A percentile compares a stretch with the other conserved stretches of the same genome.
phyloP scores from a whole-genome alignment of 139 green algal genomes.

The Chlorella sp. region DNA sequence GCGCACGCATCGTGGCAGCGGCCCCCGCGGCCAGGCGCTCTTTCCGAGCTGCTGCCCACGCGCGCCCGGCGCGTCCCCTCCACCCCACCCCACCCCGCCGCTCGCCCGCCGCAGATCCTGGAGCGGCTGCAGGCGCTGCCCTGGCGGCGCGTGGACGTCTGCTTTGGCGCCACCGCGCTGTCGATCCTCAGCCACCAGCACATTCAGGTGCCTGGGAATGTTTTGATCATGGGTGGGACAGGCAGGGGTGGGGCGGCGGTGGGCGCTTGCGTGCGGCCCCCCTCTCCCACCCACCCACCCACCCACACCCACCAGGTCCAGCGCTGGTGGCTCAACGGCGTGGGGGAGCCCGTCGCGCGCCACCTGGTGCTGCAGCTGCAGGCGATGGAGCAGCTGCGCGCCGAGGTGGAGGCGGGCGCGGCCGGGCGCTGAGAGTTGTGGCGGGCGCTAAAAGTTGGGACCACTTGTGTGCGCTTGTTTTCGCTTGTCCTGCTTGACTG shows the following conservation, averaged over 20 bases:
- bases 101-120: slow-evolving; percentile 61
- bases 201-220: slow-evolving; percentile 9
- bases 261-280: not conserved
- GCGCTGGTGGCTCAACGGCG: slow-evolving; percentile 68
- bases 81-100: too few species aligned
- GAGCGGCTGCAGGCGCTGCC: slow-evolving; percentile 58
- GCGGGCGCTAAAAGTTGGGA: too few species aligned
- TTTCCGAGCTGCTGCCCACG: too few species aligned
- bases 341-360: slow-evolving; percentile 52
- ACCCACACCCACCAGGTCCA: slow-evolving; percentile 51
- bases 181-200: slow-evolving; percentile 47
- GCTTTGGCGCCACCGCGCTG: slow-evolving; percentile 50
- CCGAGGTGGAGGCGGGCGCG: too few species aligned
- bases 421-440: too few species aligned
- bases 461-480: too few species aligned
- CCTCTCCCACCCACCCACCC: not conserved
- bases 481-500: too few species aligned
- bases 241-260: not conserved
- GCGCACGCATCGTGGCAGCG: too few species aligned
- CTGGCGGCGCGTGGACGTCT: slow-evolving; percentile 82
- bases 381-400: slow-evolving; percentile 51
- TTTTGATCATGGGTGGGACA: not conserved
- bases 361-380: slow-evolving; percentile 64
- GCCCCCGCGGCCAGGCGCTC: too few species aligned
- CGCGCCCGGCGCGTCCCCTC: too few species aligned